A percentile compares a stretch with the other conserved stretches of the same genome.
These are phyloP conservation scores for Acacia concinna DNA, from an alignment of 331 rosid species.

Conservation along the genomic window DNA sequence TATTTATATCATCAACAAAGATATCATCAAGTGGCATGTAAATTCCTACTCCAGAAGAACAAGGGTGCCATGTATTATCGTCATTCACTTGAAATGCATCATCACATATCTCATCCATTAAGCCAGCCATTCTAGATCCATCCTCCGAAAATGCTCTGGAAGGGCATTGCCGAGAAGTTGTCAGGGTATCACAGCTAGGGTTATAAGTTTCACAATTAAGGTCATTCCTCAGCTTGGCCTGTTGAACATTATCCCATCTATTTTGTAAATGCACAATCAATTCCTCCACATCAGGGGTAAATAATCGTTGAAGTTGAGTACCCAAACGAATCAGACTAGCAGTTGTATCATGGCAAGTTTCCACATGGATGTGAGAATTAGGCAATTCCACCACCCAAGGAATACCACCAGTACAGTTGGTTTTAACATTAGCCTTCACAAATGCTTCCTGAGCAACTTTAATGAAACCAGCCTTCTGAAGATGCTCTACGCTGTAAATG, in stretches of 20 bases:
- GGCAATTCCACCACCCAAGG: constrained; percentile 83
- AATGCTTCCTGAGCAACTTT: constrained; percentile 83
- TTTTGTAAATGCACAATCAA: constrained; percentile 88
- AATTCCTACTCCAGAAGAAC: constrained; percentile 45
- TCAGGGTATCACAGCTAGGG: constrained; percentile 33
- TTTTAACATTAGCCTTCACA: constrained; percentile 74
- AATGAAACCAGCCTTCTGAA: constrained; percentile 70
- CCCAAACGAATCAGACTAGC: constrained; percentile 72
- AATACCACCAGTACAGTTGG: constrained; percentile 71
- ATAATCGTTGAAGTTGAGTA: constrained; percentile 82
- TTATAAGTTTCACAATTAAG: constrained; percentile 38
- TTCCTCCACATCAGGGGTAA: constrained; percentile 97
- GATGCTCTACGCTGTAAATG: constrained; percentile 60
- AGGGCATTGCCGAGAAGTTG: constrained; percentile 47
- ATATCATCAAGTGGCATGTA: constrained; percentile 48
- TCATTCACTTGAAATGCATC: constrained; percentile 66
- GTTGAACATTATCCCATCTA: constrained; percentile 83
- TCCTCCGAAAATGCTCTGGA: constrained; percentile 37
- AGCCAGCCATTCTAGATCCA: constrained; percentile 54
- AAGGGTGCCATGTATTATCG: constrained; percentile 37
- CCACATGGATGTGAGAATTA: constrained; percentile 66
- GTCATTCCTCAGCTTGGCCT: constrained; percentile 60
- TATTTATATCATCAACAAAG: constrained; percentile 40
- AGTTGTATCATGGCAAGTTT: constrained; percentile 87
- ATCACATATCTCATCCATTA: constrained; percentile 88